Conservation (phyloP, 73 alveolate species). For the Effrenium voratum region DNA sequence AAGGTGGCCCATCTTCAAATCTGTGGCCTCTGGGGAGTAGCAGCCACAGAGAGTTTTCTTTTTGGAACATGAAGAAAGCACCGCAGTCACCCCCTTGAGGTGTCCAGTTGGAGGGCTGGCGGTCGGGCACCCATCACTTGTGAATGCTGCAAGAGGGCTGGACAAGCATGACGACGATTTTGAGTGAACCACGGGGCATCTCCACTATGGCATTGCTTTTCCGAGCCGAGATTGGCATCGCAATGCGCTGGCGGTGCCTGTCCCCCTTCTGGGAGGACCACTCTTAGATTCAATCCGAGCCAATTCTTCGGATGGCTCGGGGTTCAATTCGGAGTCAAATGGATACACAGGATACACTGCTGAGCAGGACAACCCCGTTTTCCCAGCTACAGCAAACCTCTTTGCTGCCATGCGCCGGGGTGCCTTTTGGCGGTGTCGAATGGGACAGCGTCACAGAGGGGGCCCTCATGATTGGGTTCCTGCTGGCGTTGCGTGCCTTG, state of each 20-base stretch:
- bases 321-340: not conserved
- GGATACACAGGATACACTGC: not conserved
- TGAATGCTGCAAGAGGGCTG: no score
- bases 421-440: no score
- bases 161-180: not conserved
- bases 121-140: not conserved
- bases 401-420: constrained; percentile 55
- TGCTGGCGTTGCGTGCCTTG: not conserved
- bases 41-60: not conserved
- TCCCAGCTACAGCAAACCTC: constrained; percentile 52
- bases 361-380: constrained; percentile 43
- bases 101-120: constrained; percentile 62
- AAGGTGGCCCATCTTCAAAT: constrained; percentile 84
- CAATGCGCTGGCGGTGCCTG: constrained; percentile 90
- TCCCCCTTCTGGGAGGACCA: constrained; percentile 46
- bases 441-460: no score
- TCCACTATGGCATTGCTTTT: no score
- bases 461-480: no score
- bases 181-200: not conserved
- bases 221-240: constrained; percentile 40
- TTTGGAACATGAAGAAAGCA: not conserved
- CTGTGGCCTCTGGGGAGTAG: constrained; percentile 73
- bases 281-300: not conserved
- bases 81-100: not conserved
- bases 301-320: not conserved